Base-by-base conservation (phyloP, 2,329 filamentous ascomycete genomes). In the Parastagonospora nodorum region DNA sequence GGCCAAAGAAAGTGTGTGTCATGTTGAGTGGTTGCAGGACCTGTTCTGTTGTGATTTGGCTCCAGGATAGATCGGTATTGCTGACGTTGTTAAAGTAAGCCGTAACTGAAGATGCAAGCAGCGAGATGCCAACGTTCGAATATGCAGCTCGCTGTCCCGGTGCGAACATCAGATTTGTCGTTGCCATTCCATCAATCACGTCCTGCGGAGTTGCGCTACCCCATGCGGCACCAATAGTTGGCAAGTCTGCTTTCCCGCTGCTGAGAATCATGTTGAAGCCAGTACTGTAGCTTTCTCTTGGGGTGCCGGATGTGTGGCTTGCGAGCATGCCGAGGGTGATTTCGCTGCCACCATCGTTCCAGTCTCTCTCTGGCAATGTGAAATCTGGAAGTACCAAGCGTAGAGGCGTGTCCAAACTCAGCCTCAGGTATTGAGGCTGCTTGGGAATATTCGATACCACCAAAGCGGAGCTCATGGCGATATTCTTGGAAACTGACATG, bases 241-340 rank as follows among this genome's bases (percentile, higher is more conserved):
- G 39, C 1, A 60, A 39, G 44, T 67, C 58, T 2, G 63, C 68
- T 40, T 64, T 69, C 1, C 64, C 61, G 1, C 49, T 54, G 4
- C 48, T 59, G 0, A 59, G 29, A 1, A 71, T 48, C 55, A 68
- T 60, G 32, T 71, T 65, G 50, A 70, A 71, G 5, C 52, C 51
- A 1, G 68, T 70, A 10, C 58, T 62, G 37, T 66, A 71, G n/a
- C 64, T 64, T 28, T 71, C 68, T 10, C 68, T 37, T 8, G 66
- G 53, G 8, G 70, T 40, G 1, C 68, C 68, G 5, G 63, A 60
- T 8, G 52, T 71, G 14, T 71, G 67, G n/a, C 61, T 68, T 4
- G 65, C 67, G n/a, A 70, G 53, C 67, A 71, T 69, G 3, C 57
- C 49, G 27, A 71, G 38, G 0, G 67, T 69, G 28, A 71, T 70